phyloP scores from a whole-genome alignment of 1,284 basidiomycete genomes.

The Malassezia sympodialis region DNA sequence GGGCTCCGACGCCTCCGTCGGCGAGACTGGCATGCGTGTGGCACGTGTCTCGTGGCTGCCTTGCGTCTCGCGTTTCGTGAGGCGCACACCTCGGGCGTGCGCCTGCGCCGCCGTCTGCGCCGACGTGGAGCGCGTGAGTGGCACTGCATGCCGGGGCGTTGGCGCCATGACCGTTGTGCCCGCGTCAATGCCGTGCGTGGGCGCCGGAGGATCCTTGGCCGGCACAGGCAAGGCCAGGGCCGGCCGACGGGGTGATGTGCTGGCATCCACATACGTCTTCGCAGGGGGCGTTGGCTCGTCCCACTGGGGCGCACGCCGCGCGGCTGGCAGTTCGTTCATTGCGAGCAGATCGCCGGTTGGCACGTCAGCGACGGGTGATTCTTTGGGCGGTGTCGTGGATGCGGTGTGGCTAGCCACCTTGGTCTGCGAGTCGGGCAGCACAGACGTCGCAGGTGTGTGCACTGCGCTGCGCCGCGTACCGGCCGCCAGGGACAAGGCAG shows the following conservation, averaged over 20 bases:
- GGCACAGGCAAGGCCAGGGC: background rate
- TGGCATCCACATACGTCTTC: slow-evolving; percentile 10
- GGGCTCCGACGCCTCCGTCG: background rate
- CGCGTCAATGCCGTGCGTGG: background rate
- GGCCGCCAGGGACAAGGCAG: background rate
- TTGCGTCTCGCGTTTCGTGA: slow-evolving; percentile 4
- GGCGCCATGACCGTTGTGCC: background rate
- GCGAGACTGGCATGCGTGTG: no score
- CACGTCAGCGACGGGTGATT: background rate
- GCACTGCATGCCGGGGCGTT: background rate
- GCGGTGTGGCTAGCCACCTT: background rate
- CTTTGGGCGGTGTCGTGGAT: background rate
- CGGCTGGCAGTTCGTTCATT: background rate
- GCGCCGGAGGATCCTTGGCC: background rate
- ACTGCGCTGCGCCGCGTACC: background rate
- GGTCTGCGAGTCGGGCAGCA: background rate
- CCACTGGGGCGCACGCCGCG: slow-evolving; percentile 14
- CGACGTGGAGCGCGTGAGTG: background rate
- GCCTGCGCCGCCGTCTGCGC: background rate
- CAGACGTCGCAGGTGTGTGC: background rate
- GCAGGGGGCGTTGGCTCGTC: background rate
- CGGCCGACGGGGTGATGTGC: slow-evolving; percentile 8
- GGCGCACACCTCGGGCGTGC: background rate
- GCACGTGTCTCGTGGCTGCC: background rate
- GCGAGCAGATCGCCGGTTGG: slow-evolving; percentile 4